Evolutionary conservation across 768 basidiomycete species (phyloP).

Genomic region (Strobilomyces dryophilus): DNA sequence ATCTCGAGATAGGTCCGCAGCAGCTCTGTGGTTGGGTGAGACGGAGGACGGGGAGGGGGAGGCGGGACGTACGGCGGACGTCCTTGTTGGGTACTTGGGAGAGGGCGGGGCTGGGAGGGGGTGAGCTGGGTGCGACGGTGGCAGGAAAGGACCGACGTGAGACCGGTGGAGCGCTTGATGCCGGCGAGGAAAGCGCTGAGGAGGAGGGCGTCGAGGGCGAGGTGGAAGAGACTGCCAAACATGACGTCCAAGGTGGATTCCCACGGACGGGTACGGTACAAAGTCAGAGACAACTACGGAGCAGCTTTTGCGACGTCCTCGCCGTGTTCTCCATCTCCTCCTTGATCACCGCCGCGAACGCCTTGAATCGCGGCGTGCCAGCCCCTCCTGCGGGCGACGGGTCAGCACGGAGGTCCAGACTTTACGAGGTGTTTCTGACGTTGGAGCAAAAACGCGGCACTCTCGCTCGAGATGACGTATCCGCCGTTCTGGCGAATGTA

Average conservation of each 20-base stretch:
- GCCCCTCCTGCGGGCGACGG: slow-evolving; percentile 49
- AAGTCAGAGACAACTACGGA: slow-evolving; percentile 24
- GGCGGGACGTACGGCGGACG: slow-evolving; percentile 61
- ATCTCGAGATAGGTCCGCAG: slow-evolving; percentile 76
- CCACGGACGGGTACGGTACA: slow-evolving; percentile 11
- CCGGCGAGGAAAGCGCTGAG: slow-evolving; percentile 81
- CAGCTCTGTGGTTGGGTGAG: slow-evolving; percentile 45
- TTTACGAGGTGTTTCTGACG: slow-evolving; percentile 33
- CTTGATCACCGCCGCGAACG: slow-evolving; percentile 69
- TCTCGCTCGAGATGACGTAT: slow-evolving; percentile 76
- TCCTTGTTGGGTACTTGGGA: slow-evolving; percentile 84
- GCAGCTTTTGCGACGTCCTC: slow-evolving; percentile 30
- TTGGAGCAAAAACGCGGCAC: slow-evolving; percentile 73
- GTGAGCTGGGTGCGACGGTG: background rate
- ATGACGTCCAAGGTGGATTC: slow-evolving; percentile 15
- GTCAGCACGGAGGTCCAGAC: slow-evolving; percentile 12
- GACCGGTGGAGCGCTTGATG: slow-evolving; percentile 75
- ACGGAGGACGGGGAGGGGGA: background rate
- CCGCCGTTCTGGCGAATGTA: slow-evolving; percentile 72
- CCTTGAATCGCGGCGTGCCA: slow-evolving; percentile 59
- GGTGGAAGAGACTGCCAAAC: slow-evolving; percentile 46
- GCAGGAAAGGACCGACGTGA: slow-evolving; percentile 57
- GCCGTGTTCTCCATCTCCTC: slow-evolving; percentile 67
- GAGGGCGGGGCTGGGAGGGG: slow-evolving; percentile 56
- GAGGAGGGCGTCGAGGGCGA: slow-evolving; percentile 74